Evolutionary conservation across 2,329 filamentous ascomycete species (phyloP).

Genomic region (Rachicladosporium sp.): DNA sequence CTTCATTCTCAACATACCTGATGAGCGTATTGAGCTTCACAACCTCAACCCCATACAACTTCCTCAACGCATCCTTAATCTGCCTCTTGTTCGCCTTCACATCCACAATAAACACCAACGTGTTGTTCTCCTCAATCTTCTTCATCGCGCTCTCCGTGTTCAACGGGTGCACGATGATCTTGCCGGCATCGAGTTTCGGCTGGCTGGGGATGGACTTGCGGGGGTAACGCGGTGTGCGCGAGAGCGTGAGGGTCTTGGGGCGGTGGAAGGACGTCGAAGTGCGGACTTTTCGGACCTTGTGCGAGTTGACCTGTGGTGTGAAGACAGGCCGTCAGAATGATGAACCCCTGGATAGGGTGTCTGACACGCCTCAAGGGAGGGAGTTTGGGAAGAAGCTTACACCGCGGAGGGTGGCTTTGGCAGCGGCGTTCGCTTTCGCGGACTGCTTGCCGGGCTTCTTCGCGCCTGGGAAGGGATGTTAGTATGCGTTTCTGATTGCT

Average conservation of each 20-base stretch:
- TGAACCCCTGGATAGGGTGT: slow-evolving; percentile 22
- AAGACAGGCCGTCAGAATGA: slow-evolving; percentile 40
- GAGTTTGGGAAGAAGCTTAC: slow-evolving; percentile 47
- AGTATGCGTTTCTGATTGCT: too few species aligned
- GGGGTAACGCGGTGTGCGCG: slow-evolving; percentile 87
- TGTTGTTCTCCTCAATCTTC: slow-evolving; percentile 99
- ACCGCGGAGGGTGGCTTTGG: slow-evolving; percentile 92
- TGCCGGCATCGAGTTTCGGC: slow-evolving; percentile 91
- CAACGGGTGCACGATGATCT: slow-evolving; percentile 93
- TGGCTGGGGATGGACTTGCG: slow-evolving; percentile 86
- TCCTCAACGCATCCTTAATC: slow-evolving; percentile 97
- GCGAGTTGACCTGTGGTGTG: slow-evolving; percentile 48
- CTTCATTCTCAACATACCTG: slow-evolving; percentile 46
- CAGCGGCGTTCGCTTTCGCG: slow-evolving; percentile 75
- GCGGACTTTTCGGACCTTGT: slow-evolving; percentile 90
- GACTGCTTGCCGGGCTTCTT: slow-evolving; percentile 46
- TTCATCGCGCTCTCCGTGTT: slow-evolving; percentile 99
- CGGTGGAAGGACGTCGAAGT: slow-evolving; percentile 90
- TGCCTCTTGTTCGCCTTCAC: slow-evolving; percentile 96
- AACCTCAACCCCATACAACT: slow-evolving; percentile 95
- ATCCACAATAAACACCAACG: slow-evolving; percentile 45
- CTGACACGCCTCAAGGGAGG: slow-evolving; percentile 35
- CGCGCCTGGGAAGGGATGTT: slow-evolving; percentile 18
- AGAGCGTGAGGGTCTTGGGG: slow-evolving; percentile 89
- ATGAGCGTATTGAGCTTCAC: slow-evolving; percentile 99